Conservation (phyloP, 495 filamentous ascomycete genomes). For the Poronia punctata region DNA sequence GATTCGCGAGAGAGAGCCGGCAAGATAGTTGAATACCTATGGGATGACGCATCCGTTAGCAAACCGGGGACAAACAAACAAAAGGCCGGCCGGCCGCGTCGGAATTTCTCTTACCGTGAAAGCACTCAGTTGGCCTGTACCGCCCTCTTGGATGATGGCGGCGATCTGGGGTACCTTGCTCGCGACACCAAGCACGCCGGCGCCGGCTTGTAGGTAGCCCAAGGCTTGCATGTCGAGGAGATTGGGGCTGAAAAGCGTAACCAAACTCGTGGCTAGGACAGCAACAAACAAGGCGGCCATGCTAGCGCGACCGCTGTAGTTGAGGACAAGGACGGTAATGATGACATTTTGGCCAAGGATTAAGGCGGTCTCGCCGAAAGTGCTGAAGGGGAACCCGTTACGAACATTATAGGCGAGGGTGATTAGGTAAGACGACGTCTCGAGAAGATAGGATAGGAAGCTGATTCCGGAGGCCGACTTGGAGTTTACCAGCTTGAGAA, state of each 20-base stretch:
- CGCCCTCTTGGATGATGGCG: slow-evolving; percentile 72
- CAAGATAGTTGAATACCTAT: slow-evolving; percentile 96
- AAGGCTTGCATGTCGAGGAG: slow-evolving; percentile 62
- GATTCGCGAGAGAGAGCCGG: slow-evolving; percentile 84
- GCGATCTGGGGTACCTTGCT: slow-evolving; percentile 91
- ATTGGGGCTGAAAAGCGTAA: slow-evolving; percentile 60
- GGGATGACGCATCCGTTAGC: slow-evolving; percentile 11
- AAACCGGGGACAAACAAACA: not conserved
- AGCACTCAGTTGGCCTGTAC: slow-evolving; percentile 91
- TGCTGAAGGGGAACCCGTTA: slow-evolving; percentile 88
- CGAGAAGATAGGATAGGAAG: slow-evolving; percentile 85
- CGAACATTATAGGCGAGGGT: slow-evolving; percentile 84
- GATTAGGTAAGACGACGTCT: slow-evolving; percentile 78
- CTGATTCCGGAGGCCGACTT: slow-evolving; percentile 73
- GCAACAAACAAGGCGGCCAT: slow-evolving; percentile 70
- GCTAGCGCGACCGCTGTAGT: slow-evolving; percentile 56
- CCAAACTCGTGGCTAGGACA: slow-evolving; percentile 57
- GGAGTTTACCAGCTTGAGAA: slow-evolving; percentile 79
- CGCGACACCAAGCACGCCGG: slow-evolving; percentile 71
- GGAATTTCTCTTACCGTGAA: slow-evolving; percentile 66
- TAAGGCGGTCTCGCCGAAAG: slow-evolving; percentile 87
- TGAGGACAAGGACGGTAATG: slow-evolving; percentile 76
- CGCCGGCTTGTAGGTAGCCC: slow-evolving; percentile 73
- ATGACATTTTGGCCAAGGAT: slow-evolving; percentile 88
- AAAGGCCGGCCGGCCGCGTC: not conserved